phyloP scores from a whole-genome alignment of 306 rosid species.

The Spatholobus suberectus region DNA sequence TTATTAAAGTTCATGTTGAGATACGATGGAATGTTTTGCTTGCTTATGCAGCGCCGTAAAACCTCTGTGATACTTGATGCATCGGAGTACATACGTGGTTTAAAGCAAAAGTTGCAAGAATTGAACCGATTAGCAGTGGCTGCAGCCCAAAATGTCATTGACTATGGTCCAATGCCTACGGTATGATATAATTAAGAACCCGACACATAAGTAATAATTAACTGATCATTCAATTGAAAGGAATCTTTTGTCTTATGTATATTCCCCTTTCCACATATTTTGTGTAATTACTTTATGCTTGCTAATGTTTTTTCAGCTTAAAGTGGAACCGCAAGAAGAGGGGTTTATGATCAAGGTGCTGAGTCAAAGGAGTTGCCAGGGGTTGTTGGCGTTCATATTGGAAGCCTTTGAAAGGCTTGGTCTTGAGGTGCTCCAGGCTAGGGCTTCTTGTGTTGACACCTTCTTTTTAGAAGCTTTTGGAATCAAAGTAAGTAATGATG shows the following conservation, averaged over 20 bases:
- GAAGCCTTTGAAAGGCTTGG: conserved; percentile 67
- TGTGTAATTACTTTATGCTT: neutral
- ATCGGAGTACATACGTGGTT: conserved; percentile 41
- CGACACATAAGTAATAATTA: neutral
- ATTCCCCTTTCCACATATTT: neutral
- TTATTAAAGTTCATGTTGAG: neutral
- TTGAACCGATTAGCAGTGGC: conserved; percentile 36
- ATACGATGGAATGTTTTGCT: neutral
- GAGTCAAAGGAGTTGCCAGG: conserved; percentile 48
- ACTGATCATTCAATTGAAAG: neutral
- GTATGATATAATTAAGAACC: conserved; percentile 19
- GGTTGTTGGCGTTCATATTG: conserved; percentile 59
- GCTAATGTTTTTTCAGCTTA: conserved; percentile 34
- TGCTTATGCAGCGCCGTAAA: conserved; percentile 40
- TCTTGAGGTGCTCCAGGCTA: conserved; percentile 62
- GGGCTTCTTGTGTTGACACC: conserved; percentile 55
- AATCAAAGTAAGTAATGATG: conserved; percentile 39
- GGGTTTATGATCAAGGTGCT: conserved; percentile 55
- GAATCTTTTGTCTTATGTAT: neutral
- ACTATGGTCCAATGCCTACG: conserved; percentile 45
- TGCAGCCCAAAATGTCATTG: neutral
- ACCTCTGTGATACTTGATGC: conserved; percentile 49
- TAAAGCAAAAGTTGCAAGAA: conserved; percentile 48
- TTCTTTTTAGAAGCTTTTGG: conserved; percentile 60
- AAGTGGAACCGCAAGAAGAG: conserved; percentile 51